phyloP scores from a whole-genome alignment of 441 rosid genomes.

The Euphorbia schlechtendalii region DNA sequence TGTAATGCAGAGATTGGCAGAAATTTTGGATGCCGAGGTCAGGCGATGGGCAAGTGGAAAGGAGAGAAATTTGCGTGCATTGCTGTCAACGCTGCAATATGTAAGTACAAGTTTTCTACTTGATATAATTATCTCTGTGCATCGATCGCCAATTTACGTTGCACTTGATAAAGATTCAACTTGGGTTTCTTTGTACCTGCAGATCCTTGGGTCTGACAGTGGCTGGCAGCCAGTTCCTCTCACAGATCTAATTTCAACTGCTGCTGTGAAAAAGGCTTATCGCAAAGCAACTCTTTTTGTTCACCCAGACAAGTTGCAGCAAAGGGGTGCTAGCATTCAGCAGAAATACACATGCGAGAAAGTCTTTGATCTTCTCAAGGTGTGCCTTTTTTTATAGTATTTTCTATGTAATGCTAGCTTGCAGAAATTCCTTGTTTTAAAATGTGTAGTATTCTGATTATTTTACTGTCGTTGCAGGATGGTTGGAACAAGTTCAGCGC shows the following conservation, averaged over 20 bases:
- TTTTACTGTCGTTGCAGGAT: constrained; percentile 39
- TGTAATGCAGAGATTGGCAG: constrained; percentile 63
- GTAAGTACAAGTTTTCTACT: constrained; percentile 33
- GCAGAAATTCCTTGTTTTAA: too few relatives aligned
- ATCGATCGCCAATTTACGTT: too few relatives aligned
- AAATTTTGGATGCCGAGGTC: constrained; percentile 74
- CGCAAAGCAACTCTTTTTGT: constrained; percentile 86
- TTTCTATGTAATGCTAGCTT: too few relatives aligned
- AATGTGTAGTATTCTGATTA: not conserved
- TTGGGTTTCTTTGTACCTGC: constrained; percentile 19
- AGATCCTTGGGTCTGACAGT: constrained; percentile 91
- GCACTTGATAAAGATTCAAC: not conserved
- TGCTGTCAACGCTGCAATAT: constrained; percentile 88
- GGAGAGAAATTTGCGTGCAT: constrained; percentile 80
- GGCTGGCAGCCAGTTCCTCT: constrained; percentile 88
- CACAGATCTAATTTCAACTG: constrained; percentile 60
- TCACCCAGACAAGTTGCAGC: constrained; percentile 97
- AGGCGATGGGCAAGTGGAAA: constrained; percentile 95
- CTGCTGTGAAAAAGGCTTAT: constrained; percentile 89
- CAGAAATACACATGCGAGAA: constrained; percentile 92
- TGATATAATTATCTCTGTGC: not conserved
- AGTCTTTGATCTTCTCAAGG: constrained; percentile 97
- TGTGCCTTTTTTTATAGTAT: constrained; percentile 12
- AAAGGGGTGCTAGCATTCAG: constrained; percentile 86
- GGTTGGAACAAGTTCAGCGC: constrained; percentile 87